Conservation (phyloP, 164 flowering plant genomes). For the Sextonia rubra region DNA sequence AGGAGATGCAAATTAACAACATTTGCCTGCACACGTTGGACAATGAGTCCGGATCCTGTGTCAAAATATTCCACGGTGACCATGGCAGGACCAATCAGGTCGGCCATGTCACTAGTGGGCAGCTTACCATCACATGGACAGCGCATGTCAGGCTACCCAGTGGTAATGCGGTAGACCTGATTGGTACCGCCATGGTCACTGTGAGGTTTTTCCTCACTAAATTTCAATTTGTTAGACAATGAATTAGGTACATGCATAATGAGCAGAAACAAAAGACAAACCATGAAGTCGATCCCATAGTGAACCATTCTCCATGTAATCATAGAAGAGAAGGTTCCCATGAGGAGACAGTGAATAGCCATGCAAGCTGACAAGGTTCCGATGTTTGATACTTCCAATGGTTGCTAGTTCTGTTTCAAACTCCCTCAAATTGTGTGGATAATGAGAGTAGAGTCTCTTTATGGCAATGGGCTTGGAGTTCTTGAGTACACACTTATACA, state of each 20-base stretch:
- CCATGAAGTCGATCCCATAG: constrained; percentile 97
- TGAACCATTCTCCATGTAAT: constrained; percentile 94
- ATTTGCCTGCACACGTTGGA: neutral
- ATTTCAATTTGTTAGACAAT: too few relatives aligned
- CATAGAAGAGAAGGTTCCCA: constrained; percentile 88
- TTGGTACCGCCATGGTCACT: too few relatives aligned
- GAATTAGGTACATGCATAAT: neutral
- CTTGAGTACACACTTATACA: constrained; percentile 79
- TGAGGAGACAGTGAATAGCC: constrained; percentile 71
- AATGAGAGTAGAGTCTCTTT: constrained; percentile 69
- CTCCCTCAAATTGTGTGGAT: constrained; percentile 54
- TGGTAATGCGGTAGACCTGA: too few relatives aligned
- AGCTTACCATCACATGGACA: too few relatives aligned
- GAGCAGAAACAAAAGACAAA: constrained; percentile 23
- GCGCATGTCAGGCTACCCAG: too few relatives aligned
- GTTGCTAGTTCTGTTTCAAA: constrained; percentile 92
- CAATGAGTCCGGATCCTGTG: too few relatives aligned
- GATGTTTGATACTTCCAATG: constrained; percentile 78
- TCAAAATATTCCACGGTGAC: too few relatives aligned
- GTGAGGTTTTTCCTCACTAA: too few relatives aligned
- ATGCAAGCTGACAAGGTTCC: constrained; percentile 86
- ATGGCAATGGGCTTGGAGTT: constrained; percentile 84
- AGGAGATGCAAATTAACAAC: neutral
- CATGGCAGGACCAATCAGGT: too few relatives aligned
- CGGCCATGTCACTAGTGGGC: too few relatives aligned